Evolutionary conservation across 139 green algal species (phyloP).

Genomic region (Mesotaenium endlicherianum): DNA sequence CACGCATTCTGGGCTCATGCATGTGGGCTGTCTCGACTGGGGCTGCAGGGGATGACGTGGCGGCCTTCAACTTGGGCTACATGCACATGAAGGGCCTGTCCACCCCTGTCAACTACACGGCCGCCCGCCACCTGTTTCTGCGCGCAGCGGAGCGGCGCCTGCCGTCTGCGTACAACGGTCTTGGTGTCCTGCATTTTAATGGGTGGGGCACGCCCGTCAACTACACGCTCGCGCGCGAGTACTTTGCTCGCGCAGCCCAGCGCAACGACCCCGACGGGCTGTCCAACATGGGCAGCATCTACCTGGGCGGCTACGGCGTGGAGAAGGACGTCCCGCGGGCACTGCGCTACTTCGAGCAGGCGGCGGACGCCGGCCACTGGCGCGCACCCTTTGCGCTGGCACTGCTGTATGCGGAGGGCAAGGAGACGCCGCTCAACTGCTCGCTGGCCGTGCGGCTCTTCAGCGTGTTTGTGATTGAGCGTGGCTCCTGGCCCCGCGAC

Average conservation of each 20-base stretch:
- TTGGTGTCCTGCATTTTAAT: slow-evolving; percentile 64
- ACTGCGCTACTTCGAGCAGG: slow-evolving; percentile 23
- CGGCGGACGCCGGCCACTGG: slow-evolving; percentile 44
- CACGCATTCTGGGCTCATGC: too few species aligned
- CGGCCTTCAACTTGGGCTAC: slow-evolving; percentile 69
- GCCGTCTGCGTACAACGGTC: slow-evolving; percentile 56
- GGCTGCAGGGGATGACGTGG: slow-evolving; percentile 58
- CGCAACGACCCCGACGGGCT: slow-evolving; percentile 40
- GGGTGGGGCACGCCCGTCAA: slow-evolving; percentile 56
- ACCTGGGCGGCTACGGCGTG: slow-evolving; percentile 35
- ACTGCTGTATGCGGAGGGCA: slow-evolving; percentile 16
- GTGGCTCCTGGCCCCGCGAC: slow-evolving; percentile 25
- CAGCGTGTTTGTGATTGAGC: slow-evolving; percentile 40
- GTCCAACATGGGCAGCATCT: slow-evolving; percentile 50
- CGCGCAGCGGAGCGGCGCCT: slow-evolving; percentile 52
- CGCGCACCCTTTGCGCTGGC: slow-evolving; percentile 39
- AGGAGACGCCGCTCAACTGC: slow-evolving; percentile 26
- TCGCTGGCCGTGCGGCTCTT: slow-evolving; percentile 22
- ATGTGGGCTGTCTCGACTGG: too few species aligned
- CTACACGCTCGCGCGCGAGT: slow-evolving; percentile 48
- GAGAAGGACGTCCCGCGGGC: background rate
- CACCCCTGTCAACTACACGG: slow-evolving; percentile 52
- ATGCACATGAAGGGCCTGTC: slow-evolving; percentile 64
- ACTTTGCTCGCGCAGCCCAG: slow-evolving; percentile 49
- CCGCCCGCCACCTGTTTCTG: slow-evolving; percentile 53